A percentile compares a stretch with the other conserved stretches of the same genome.
Evolutionary conservation across 495 filamentous ascomycete genomes (phyloP).

Genomic region (Monascus purpureus): DNA sequence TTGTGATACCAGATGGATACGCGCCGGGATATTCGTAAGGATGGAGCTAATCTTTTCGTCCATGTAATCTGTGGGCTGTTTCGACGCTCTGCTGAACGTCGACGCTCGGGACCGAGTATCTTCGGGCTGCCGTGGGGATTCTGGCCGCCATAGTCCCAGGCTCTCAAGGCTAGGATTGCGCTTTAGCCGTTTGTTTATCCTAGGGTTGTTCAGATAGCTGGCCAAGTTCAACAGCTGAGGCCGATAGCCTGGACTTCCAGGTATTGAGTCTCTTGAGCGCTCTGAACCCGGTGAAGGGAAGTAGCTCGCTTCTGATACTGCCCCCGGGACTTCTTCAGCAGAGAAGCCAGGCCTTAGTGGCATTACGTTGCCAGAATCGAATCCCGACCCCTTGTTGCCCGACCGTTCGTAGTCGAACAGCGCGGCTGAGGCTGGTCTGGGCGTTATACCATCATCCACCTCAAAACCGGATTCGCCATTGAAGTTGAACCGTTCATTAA

Average conservation of each 20-base stretch:
- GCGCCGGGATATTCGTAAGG: constrained; percentile 62
- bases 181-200: constrained; percentile 19
- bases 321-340: background rate
- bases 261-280: constrained; percentile 3
- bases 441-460: constrained; percentile 1
- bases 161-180: constrained; percentile 26
- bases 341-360: background rate
- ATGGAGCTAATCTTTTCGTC: constrained; percentile 80
- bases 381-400: background rate
- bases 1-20: constrained; percentile 54
- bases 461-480: constrained; percentile 9
- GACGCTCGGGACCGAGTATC: constrained; percentile 20
- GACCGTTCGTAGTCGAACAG: constrained; percentile 1
- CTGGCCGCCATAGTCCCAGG: constrained; percentile 17
- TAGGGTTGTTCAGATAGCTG: constrained; percentile 12
- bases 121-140: background rate
- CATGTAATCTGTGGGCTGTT: constrained; percentile 49
- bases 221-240: constrained; percentile 8
- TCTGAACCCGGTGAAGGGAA: too few species aligned
- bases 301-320: background rate
- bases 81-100: constrained; percentile 16
- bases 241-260: constrained; percentile 6
- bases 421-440: constrained; percentile 2
- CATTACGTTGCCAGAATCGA: background rate
- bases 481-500: constrained; percentile 27